Percentiles rank a stretch among this genome's conserved stretches.
Evolutionary conservation across 192 early-diverging fungal genomes (phyloP).

Genomic region (Backusella luteola): DNA sequence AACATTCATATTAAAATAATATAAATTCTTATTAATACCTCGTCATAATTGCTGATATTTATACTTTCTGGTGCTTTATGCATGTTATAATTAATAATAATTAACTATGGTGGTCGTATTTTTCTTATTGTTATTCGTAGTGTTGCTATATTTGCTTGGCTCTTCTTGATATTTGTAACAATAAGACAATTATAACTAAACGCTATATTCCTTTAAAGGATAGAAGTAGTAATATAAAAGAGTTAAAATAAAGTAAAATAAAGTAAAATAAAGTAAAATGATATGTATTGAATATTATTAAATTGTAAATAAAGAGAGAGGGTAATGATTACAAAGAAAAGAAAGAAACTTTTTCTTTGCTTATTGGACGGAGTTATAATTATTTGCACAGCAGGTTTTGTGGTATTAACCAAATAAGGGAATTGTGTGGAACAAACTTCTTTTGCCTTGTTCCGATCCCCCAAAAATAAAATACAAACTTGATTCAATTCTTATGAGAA

Average conservation of each 20-base stretch:
- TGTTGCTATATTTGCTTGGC: neutral
- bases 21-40: neutral
- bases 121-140: neutral
- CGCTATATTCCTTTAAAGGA: neutral
- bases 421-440: neutral
- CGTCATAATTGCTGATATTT: conserved; percentile 4
- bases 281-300: neutral
- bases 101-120: neutral
- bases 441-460: neutral
- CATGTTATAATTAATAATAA: neutral
- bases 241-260: neutral
- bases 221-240: neutral
- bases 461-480: neutral
- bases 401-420: neutral
- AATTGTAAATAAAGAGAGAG: neutral
- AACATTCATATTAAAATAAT: neutral
- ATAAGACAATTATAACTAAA: neutral
- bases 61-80: neutral
- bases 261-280: neutral
- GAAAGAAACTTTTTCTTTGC: conserved; percentile 3
- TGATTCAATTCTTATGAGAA: neutral
- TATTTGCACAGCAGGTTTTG: neutral
- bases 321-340: neutral
- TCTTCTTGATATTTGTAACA: neutral
- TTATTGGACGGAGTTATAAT: neutral